phyloP scores from a whole-genome alignment of 2,329 filamentous ascomycete species.

The Calonectria leucothoes region DNA sequence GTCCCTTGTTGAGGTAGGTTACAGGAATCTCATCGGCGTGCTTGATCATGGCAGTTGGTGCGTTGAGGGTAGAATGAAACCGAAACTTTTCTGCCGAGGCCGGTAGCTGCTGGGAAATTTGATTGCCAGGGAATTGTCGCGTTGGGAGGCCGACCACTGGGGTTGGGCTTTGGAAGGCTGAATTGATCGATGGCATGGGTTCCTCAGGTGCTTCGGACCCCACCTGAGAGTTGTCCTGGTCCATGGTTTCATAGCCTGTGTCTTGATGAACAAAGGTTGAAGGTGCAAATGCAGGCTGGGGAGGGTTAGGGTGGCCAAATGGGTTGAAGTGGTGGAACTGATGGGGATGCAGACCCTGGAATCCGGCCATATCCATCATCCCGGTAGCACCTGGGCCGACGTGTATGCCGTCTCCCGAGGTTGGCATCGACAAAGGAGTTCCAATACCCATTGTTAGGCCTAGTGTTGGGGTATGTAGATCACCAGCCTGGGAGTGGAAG shows the following conservation, averaged over 20 bases:
- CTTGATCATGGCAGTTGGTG: slow-evolving; percentile 96
- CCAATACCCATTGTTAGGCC: slow-evolving; percentile 80
- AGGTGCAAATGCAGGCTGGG: slow-evolving; percentile 75
- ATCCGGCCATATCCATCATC: slow-evolving; percentile 75
- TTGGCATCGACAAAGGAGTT: slow-evolving; percentile 84
- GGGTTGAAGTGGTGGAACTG: slow-evolving; percentile 76
- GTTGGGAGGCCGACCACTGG: slow-evolving; percentile 70
- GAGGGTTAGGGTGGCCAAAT: slow-evolving; percentile 72
- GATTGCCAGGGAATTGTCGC: slow-evolving; percentile 58
- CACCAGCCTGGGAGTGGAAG: slow-evolving; percentile 86
- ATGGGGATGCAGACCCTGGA: slow-evolving; percentile 71
- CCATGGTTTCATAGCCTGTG: slow-evolving; percentile 82
- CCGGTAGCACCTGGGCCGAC: slow-evolving; percentile 59
- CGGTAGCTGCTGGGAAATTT: slow-evolving; percentile 60
- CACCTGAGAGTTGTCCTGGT: slow-evolving; percentile 78
- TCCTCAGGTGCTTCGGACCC: slow-evolving; percentile 64
- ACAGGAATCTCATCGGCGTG: slow-evolving; percentile 90
- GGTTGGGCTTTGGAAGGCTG: slow-evolving; percentile 71
- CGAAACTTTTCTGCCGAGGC: slow-evolving; percentile 79
- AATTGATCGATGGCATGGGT: slow-evolving; percentile 67
- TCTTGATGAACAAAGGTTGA: slow-evolving; percentile 85
- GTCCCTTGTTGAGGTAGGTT: slow-evolving; percentile 98
- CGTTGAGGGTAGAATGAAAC: slow-evolving; percentile 89
- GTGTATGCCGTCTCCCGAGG: slow-evolving; percentile 74
- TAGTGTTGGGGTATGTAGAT: slow-evolving; percentile 86